phyloP scores from a whole-genome alignment of 1,284 basidiomycete genomes.

The Naganishia cerealis region DNA sequence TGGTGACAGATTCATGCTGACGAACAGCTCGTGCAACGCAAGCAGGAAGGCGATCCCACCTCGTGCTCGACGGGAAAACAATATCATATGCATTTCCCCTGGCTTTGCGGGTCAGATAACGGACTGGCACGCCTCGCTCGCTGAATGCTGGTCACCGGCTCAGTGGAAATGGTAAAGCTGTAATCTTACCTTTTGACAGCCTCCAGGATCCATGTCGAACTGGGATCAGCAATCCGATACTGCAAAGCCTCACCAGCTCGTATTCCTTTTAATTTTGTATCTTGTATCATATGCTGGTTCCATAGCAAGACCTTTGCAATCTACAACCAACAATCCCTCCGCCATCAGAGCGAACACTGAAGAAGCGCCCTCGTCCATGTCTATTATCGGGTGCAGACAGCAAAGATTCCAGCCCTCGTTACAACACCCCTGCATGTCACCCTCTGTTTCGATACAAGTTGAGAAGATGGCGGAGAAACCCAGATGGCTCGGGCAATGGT shows the following conservation, averaged over 20 bases:
- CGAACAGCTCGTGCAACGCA: too few species aligned
- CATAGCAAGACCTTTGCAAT: conserved; percentile 25
- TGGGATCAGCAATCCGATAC: too few species aligned
- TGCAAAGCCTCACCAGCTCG: neutral
- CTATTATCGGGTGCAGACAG: conserved; percentile 26
- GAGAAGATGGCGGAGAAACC: conserved; percentile 15
- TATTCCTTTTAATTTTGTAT: conserved; percentile 20
- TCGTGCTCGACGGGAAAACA: too few species aligned
- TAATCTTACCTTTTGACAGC: neutral
- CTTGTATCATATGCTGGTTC: conserved; percentile 29
- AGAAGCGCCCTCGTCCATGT: conserved; percentile 5
- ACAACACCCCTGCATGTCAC: conserved; percentile 14
- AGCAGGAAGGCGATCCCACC: too few species aligned
- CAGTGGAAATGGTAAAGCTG: too few species aligned
- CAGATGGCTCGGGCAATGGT: conserved; percentile 6
- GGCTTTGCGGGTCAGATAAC: too few species aligned
- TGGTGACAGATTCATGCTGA: too few species aligned
- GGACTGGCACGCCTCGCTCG: neutral
- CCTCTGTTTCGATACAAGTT: neutral
- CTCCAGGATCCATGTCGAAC: neutral
- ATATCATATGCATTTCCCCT: too few species aligned
- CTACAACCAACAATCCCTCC: conserved; percentile 28
- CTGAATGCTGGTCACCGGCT: neutral
- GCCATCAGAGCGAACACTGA: neutral
- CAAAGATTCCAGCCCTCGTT: conserved; percentile 11